These are phyloP conservation scores for Neoscytalidium dimidiatum DNA, from an alignment of 2,329 filamentous ascomycete species.

Conservation along the genomic window DNA sequence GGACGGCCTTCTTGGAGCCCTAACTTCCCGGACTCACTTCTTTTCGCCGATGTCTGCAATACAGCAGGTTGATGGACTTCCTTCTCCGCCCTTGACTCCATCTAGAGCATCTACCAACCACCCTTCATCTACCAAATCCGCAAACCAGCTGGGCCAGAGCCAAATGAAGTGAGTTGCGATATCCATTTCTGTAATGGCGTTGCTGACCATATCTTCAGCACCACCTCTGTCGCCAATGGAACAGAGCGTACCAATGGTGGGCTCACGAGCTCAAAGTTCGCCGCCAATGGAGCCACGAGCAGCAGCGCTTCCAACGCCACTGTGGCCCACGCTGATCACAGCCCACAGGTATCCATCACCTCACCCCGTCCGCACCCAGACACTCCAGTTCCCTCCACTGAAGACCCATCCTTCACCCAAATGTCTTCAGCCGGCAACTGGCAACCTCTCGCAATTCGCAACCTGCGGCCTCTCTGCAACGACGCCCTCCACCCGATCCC, in stretches of 20 bases:
- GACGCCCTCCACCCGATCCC: conserved; percentile 27
- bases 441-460: conserved; percentile 39
- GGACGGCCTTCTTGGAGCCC: not conserved
- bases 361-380: not conserved
- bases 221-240: not conserved
- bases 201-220: not conserved
- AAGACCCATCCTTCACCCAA: conserved; percentile 22
- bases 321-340: too few relatives aligned
- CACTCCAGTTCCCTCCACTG: conserved; percentile 19
- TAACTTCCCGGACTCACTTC: not conserved
- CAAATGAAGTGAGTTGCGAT: not conserved
- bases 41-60: not conserved
- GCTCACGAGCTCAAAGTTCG: not conserved
- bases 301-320: not conserved
- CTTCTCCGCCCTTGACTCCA: not conserved
- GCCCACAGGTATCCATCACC: not conserved
- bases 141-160: not conserved
- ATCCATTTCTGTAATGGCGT: too few relatives aligned
- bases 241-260: not conserved
- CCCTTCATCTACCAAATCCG: not conserved
- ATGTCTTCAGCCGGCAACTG: conserved; percentile 26
- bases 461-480: conserved; percentile 28
- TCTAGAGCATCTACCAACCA: not conserved
- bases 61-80: not conserved
- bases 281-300: not conserved